Evolutionary conservation across 2,329 filamentous ascomycete genomes (phyloP).

Genomic region (Pseudocercospora vitis): DNA sequence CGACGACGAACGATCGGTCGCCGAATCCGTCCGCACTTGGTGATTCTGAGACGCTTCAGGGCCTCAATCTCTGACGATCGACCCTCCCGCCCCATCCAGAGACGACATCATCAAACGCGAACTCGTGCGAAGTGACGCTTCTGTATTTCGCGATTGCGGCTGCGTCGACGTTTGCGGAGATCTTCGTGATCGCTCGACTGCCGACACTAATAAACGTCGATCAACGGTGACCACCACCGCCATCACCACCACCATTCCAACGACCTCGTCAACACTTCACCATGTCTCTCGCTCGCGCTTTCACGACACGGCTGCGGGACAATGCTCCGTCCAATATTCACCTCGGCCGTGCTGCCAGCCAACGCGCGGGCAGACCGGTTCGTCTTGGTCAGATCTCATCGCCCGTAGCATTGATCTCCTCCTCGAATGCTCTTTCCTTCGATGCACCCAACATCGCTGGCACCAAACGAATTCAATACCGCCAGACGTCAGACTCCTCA

Average conservation of each 20-base stretch:
- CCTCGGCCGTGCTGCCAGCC: slow-evolving; percentile 47
- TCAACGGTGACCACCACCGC: slow-evolving; percentile 10
- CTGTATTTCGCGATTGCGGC: neutral
- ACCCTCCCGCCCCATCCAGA: slow-evolving; percentile 4
- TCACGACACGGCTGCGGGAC: slow-evolving; percentile 70
- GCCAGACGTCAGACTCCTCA: slow-evolving; percentile 39
- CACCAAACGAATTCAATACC: slow-evolving; percentile 32
- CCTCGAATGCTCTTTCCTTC: slow-evolving; percentile 94
- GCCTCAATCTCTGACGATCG: neutral
- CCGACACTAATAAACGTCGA: slow-evolving; percentile 8
- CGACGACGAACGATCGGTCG: neutral
- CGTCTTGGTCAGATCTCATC: slow-evolving; percentile 77
- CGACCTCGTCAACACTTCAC: slow-evolving; percentile 24
- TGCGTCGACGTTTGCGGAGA: neutral
- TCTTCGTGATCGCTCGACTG: slow-evolving; percentile 10
- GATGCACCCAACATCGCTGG: slow-evolving; percentile 77
- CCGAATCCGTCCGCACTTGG: too few species aligned
- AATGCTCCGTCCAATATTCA: slow-evolving; percentile 38
- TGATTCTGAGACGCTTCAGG: slow-evolving; percentile 3
- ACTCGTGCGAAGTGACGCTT: neutral
- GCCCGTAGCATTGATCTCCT: slow-evolving; percentile 83
- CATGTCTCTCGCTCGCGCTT: slow-evolving; percentile 67
- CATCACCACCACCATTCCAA: neutral
- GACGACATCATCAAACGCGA: slow-evolving; percentile 7
- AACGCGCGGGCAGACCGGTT: slow-evolving; percentile 48